Conservation (phyloP, 331 rosid species). For the Saraca asoca region DNA sequence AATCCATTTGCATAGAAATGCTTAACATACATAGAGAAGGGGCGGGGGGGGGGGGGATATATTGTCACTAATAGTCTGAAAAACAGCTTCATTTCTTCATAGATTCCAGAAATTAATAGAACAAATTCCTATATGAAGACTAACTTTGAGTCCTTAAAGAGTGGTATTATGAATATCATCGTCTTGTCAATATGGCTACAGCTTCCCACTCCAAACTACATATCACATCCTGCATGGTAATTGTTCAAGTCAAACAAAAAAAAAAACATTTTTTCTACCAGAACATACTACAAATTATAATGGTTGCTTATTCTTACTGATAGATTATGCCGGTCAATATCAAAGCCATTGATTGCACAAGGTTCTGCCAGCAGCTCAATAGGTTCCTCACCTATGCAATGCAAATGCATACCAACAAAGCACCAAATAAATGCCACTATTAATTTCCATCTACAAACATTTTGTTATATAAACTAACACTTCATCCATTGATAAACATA, state of each 20-base stretch:
- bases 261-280: no score
- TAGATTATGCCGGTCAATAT: constrained; percentile 76
- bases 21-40: constrained; percentile 14
- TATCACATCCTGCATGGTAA: constrained; percentile 72
- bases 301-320: constrained; percentile 53
- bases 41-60: constrained; percentile 14
- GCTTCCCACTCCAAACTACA: constrained; percentile 97
- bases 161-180: constrained; percentile 33
- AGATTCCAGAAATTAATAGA: constrained; percentile 23
- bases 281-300: constrained; percentile 13
- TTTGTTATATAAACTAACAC: background rate
- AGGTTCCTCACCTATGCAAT: constrained; percentile 67
- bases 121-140: constrained; percentile 6
- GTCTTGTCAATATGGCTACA: constrained; percentile 68
- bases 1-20: constrained; percentile 36
- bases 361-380: constrained; percentile 86
- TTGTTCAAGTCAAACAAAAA: background rate
- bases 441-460: constrained; percentile 7
- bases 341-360: constrained; percentile 88
- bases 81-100: constrained; percentile 22
- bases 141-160: constrained; percentile 14
- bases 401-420: constrained; percentile 23
- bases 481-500: constrained; percentile 8
- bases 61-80: constrained; percentile 7
- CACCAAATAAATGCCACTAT: constrained; percentile 7